Conservation (phyloP, 2,329 filamentous ascomycete species). For the Aspergillus fumigatus region DNA sequence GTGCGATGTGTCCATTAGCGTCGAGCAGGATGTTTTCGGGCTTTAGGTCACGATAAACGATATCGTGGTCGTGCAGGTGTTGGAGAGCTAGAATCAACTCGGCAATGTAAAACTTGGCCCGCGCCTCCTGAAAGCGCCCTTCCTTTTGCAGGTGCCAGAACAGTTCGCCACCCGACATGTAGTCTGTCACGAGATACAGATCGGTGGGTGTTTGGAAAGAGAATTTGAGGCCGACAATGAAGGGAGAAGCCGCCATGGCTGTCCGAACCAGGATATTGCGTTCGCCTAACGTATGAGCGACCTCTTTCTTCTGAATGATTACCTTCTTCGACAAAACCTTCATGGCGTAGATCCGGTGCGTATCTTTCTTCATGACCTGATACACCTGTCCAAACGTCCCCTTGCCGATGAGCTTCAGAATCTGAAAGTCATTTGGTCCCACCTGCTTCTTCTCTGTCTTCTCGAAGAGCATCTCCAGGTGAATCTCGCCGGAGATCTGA, state of each 20-base stretch:
- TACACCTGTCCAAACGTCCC: slow-evolving; percentile 98
- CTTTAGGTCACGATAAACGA: slow-evolving; percentile 95
- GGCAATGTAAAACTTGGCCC: slow-evolving; percentile 98
- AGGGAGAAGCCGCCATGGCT: slow-evolving; percentile 90
- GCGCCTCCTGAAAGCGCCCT: slow-evolving; percentile 86
- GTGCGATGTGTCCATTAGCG: slow-evolving; percentile 93
- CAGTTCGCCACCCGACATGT: slow-evolving; percentile 97
- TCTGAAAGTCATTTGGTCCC: slow-evolving; percentile 92
- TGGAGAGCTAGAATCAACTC: slow-evolving; percentile 93
- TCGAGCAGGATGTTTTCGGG: slow-evolving; percentile 96
- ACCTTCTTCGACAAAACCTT: slow-evolving; percentile 99
- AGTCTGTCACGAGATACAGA: slow-evolving; percentile 96
- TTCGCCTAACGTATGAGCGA: slow-evolving; percentile 94
- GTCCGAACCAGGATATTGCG: slow-evolving; percentile 96
- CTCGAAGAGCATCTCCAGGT: slow-evolving; percentile 80
- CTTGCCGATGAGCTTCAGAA: slow-evolving; percentile 93
- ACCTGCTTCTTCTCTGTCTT: slow-evolving; percentile 85
- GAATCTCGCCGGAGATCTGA: slow-evolving; percentile 78
- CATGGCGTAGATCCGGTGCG: slow-evolving; percentile 95
- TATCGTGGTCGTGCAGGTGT: slow-evolving; percentile 93
- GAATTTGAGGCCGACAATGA: slow-evolving; percentile 97
- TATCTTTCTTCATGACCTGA: slow-evolving; percentile 96
- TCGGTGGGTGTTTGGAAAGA: slow-evolving; percentile 97
- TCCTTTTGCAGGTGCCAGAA: slow-evolving; percentile 99
- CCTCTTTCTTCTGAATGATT: slow-evolving; percentile 99